These are phyloP conservation scores for Chaetomium sp. DNA, from an alignment of 2,329 filamentous ascomycete species.

Conservation along the genomic window DNA sequence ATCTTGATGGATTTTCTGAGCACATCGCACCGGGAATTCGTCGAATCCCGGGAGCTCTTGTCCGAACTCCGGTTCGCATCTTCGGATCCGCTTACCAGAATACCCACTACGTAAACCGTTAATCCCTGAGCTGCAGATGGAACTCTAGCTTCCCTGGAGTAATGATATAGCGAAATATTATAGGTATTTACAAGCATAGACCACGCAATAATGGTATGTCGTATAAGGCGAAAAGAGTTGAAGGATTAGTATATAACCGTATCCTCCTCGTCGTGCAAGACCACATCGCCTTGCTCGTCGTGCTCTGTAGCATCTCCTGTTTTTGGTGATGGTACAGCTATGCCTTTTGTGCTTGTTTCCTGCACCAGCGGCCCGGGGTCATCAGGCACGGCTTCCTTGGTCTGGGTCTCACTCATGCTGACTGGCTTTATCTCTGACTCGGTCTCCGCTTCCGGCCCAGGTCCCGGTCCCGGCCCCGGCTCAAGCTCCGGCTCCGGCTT, in stretches of 20 bases:
- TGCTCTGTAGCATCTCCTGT: constrained; percentile 33
- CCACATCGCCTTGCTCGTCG: constrained; percentile 69
- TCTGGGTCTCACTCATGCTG: constrained; percentile 15
- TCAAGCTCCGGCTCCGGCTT: not conserved
- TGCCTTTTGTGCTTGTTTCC: constrained; percentile 31
- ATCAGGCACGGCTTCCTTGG: constrained; percentile 32
- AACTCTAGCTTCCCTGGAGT: no score
- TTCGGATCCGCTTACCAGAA: not conserved
- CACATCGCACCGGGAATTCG: no score
- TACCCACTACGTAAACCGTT: not conserved
- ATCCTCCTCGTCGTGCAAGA: constrained; percentile 82
- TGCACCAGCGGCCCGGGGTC: constrained; percentile 35
- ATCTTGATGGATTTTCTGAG: no score
- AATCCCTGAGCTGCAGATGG: no score
- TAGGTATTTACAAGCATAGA: not conserved
- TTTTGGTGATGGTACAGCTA: constrained; percentile 34
- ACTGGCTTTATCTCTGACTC: no score
- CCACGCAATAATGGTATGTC: not conserved
- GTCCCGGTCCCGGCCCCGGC: not conserved
- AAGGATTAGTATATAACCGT: constrained; percentile 72
- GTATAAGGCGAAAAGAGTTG: not conserved
- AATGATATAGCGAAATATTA: no score
- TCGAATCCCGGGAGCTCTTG: not conserved
- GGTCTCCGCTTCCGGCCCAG: no score
- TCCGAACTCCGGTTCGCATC: constrained; percentile 1